Percentiles rank a stretch among this genome's conserved stretches.
phyloP scores from a whole-genome alignment of 2,329 filamentous ascomycete species.

The Claviceps africana region DNA sequence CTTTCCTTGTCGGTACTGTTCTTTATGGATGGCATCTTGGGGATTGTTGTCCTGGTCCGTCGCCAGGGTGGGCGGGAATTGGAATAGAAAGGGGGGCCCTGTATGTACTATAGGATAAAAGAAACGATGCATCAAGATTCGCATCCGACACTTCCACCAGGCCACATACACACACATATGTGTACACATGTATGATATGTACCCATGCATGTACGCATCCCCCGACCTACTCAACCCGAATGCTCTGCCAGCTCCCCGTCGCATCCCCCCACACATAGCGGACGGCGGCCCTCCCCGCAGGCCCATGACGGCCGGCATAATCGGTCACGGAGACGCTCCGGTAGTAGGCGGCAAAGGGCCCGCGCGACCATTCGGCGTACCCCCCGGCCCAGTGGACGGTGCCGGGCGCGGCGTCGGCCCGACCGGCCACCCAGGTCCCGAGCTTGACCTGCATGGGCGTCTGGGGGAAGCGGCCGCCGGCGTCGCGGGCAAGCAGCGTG shows the following conservation, averaged over 20 bases:
- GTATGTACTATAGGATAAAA: no score
- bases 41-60: no score
- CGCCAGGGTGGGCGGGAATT: no score
- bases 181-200: no score
- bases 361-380: conserved; percentile 27
- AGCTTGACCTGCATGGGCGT: conserved; percentile 59
- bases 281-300: conserved; percentile 17
- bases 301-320: conserved; percentile 24
- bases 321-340: conserved; percentile 29
- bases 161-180: no score
- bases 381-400: conserved; percentile 61
- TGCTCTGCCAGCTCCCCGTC: conserved; percentile 27
- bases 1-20: no score
- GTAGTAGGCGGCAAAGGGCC: conserved; percentile 29
- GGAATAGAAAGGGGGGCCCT: no score
- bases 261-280: conserved; percentile 27
- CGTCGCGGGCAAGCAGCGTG: conserved; percentile 45
- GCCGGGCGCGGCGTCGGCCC: conserved; percentile 45
- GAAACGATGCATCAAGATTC: no score
- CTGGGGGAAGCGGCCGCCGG: conserved; percentile 50
- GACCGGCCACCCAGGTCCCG: conserved; percentile 51
- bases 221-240: conserved; percentile 15
- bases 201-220: neutral
- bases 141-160: no score
- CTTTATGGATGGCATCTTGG: no score